Conservation (phyloP, 805 yeast species). For the Metschnikowia peoriensis region DNA sequence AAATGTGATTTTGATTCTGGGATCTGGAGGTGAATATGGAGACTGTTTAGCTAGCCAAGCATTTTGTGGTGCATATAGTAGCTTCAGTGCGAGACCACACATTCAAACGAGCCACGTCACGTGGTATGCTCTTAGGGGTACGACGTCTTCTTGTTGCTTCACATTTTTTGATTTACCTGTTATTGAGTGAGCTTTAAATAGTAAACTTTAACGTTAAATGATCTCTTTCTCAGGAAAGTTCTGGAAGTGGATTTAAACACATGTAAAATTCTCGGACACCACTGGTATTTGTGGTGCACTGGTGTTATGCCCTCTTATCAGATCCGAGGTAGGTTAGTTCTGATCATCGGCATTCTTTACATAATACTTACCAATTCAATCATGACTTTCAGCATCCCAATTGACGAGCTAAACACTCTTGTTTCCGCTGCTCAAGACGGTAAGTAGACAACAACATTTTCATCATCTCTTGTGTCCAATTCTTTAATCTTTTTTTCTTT, state of each 20-base stretch:
- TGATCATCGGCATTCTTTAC: background rate
- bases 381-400: background rate
- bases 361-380: background rate
- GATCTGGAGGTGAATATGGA: background rate
- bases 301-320: background rate
- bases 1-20: background rate
- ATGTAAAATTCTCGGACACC: too few species aligned
- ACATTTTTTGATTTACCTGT: background rate
- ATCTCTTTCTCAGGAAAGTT: too few species aligned
- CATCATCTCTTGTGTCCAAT: background rate
- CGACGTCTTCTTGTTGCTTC: background rate
- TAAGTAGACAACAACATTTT: conserved; percentile 3
- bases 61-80: background rate
- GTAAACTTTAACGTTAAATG: too few species aligned
- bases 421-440: conserved; percentile 8
- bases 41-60: background rate
- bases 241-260: too few species aligned
- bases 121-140: conserved; percentile 3
- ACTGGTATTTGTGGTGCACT: background rate
- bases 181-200: too few species aligned
- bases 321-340: background rate
- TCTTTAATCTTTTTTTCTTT: too few species aligned
- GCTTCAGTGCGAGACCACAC: background rate
- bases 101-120: background rate
- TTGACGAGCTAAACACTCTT: conserved; percentile 2